Percentiles rank a stretch among this genome's conserved stretches.
phyloP scores from a whole-genome alignment of 805 yeast species.

The Candida verbasci region DNA sequence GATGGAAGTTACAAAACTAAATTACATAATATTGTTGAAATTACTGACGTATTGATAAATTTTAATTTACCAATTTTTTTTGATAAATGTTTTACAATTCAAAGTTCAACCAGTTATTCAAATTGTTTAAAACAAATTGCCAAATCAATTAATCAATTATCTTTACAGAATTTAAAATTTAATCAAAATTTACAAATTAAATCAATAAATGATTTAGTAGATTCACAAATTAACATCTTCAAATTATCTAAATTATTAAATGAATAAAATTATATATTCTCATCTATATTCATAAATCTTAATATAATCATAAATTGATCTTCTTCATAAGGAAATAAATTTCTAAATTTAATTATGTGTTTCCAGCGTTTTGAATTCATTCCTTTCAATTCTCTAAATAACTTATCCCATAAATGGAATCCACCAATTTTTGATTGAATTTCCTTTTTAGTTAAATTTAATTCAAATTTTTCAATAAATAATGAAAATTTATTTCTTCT shows the following conservation, averaged over 20 bases:
- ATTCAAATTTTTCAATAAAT: conserved; percentile 15
- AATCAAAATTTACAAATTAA: not conserved
- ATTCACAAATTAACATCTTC: not conserved
- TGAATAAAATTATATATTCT: not conserved
- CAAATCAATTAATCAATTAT: not conserved
- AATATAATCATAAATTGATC: conserved; percentile 36
- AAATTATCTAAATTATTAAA: not conserved
- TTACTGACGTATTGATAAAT: conserved; percentile 14
- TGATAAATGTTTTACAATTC: not conserved
- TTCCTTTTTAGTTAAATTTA: conserved; percentile 11
- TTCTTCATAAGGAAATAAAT: conserved; percentile 31
- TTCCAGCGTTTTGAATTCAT: conserved; percentile 41
- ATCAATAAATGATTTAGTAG: too few species aligned
- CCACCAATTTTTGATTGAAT: conserved; percentile 31
- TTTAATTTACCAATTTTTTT: not conserved
- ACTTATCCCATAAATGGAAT: conserved; percentile 36
- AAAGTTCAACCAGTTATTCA: not conserved
- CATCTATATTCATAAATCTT: conserved; percentile 30
- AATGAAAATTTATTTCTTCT: conserved; percentile 8
- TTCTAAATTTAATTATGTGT: conserved; percentile 34
- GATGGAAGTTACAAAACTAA: conserved; percentile 31
- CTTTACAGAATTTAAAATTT: not conserved
- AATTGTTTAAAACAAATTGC: not conserved
- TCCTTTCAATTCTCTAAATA: conserved; percentile 23
- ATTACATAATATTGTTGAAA: conserved; percentile 15